phyloP scores from a whole-genome alignment of 345 rosid species.

The Citrus inodora region DNA sequence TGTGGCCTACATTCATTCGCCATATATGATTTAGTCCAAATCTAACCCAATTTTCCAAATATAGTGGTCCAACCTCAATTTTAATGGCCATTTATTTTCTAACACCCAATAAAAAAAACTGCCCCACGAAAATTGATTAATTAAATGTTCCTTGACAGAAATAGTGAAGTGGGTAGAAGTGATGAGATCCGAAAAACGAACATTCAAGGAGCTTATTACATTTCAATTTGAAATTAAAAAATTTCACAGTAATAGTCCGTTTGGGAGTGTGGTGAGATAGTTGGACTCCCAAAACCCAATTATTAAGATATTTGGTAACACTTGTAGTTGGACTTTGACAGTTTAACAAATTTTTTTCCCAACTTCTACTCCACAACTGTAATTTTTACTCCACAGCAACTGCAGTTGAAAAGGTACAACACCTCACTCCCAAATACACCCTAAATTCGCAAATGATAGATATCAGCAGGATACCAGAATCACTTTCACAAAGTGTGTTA shows the following conservation, averaged over 20 bases:
- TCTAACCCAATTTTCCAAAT: background rate
- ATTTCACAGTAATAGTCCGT: background rate
- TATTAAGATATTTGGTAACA: too few relatives aligned
- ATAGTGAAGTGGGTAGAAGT: too few relatives aligned
- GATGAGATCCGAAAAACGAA: too few relatives aligned
- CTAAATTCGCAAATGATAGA: background rate
- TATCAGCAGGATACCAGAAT: background rate
- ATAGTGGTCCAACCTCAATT: background rate
- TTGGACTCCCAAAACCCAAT: rapidly evolving
- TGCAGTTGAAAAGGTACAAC: rapidly evolving
- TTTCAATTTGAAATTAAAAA: background rate
- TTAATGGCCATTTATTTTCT: background rate
- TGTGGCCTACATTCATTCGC: background rate
- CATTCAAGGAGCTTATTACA: too few relatives aligned
- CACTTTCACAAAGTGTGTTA: background rate
- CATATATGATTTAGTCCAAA: too few relatives aligned
- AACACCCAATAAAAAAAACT: too few relatives aligned
- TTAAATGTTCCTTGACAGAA: too few relatives aligned
- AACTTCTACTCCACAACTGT: too few relatives aligned
- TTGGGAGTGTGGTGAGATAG: rapidly evolving
- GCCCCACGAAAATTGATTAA: background rate
- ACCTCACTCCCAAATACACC: too few relatives aligned
- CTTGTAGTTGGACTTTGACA: too few relatives aligned
- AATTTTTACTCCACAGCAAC: too few relatives aligned
- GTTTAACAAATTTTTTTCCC: too few relatives aligned